Conservation (phyloP, 106 monocot genomes). For the Dendrobium nobile region DNA sequence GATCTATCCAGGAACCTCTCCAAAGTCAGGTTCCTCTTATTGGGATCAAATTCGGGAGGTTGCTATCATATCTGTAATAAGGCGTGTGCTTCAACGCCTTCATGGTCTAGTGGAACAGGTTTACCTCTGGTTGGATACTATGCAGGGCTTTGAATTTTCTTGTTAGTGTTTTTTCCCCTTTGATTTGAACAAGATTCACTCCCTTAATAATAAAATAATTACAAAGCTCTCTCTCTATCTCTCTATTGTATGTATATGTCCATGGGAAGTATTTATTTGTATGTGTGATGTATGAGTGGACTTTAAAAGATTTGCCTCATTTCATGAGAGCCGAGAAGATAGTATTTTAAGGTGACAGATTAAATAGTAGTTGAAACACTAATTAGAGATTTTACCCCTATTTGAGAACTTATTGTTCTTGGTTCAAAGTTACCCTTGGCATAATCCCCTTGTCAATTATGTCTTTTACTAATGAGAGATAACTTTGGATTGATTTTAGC, state of each 20-base stretch:
- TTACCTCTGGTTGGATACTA: conserved; percentile 16
- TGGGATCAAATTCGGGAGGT: conserved; percentile 88
- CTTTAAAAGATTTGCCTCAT: neutral
- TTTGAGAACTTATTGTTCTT: too few species aligned
- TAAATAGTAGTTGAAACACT: too few species aligned
- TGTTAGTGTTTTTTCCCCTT: conserved; percentile 9
- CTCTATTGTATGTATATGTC: neutral
- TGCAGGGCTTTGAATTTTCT: conserved; percentile 2
- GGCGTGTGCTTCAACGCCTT: conserved; percentile 62
- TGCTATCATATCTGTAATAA: conserved; percentile 49
- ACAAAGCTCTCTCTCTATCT: neutral
- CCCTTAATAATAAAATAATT: too few species aligned
- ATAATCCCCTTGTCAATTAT: too few species aligned
- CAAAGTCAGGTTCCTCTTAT: conserved; percentile 56
- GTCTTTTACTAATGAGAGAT: too few species aligned
- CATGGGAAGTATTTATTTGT: too few species aligned
- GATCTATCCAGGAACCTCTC: conserved; percentile 66
- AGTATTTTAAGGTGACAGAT: neutral
- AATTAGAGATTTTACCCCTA: too few species aligned
- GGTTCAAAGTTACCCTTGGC: too few species aligned
- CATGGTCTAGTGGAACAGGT: conserved; percentile 80
- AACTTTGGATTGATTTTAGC: too few species aligned
- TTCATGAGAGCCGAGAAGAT: neutral
- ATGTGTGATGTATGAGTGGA: too few species aligned
- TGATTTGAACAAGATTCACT: neutral